Evolutionary conservation across 2,329 filamentous ascomycete species (phyloP).

Genomic region (Penicillium sp.): DNA sequence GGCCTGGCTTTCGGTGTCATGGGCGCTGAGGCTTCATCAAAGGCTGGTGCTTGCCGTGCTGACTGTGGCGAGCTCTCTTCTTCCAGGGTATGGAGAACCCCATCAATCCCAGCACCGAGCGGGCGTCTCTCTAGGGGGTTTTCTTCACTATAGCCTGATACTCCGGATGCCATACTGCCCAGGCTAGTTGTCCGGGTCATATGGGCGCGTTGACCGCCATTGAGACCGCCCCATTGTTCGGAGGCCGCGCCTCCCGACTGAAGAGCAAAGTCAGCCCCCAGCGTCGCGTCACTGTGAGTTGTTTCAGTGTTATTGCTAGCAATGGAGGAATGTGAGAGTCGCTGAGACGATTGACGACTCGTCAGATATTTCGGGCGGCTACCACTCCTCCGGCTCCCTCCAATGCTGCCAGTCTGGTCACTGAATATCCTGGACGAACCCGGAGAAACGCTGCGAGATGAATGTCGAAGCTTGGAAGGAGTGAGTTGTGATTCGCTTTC

Average conservation of each 20-base stretch:
- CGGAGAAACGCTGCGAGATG: constrained; percentile 36
- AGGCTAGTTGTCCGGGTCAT: constrained; percentile 80
- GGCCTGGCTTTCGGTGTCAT: constrained; percentile 72
- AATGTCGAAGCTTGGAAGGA: constrained; percentile 31
- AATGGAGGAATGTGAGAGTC: constrained; percentile 62
- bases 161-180: constrained; percentile 82
- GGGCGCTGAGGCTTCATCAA: constrained; percentile 54
- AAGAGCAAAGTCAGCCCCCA: constrained; percentile 78
- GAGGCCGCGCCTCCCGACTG: constrained; percentile 79
- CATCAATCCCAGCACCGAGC: constrained; percentile 48
- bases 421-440: constrained; percentile 32
- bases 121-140: constrained; percentile 50
- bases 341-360: constrained; percentile 60
- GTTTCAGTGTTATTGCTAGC: constrained; percentile 61
- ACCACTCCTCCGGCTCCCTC: constrained; percentile 34
- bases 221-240: constrained; percentile 33
- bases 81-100: constrained; percentile 60
- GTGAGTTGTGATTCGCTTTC: constrained; percentile 34
- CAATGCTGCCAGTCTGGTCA: constrained; percentile 33
- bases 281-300: constrained; percentile 70
- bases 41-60: constrained; percentile 45
- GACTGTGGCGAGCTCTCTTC: constrained; percentile 52
- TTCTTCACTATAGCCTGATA: constrained; percentile 59
- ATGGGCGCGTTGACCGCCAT: constrained; percentile 41
- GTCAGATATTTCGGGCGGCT: constrained; percentile 60